Evolutionary conservation across 192 early-diverging fungal genomes (phyloP), one percentile per base, ranked within the genome.

Genomic region (Linnemannia schmuckeri): DNA sequence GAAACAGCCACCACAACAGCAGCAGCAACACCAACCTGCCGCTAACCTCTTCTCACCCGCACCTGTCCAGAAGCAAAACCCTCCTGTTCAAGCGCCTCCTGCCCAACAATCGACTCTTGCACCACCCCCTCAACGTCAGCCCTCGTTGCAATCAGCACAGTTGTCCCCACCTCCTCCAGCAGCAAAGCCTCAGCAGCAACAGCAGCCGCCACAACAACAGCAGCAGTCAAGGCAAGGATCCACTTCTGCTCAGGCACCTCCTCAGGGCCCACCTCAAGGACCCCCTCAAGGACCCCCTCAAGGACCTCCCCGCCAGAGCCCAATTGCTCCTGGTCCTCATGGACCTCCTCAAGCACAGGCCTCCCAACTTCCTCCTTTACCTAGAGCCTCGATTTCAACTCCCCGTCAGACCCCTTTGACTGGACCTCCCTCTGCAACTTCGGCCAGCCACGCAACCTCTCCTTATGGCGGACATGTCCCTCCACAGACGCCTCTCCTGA

Each of bases 401-500:
- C 83, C 83, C 13, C 74, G 78, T n/a, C 83, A 85, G 37, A 78
- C 69, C 15, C 70, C 77, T n/a, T 80, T 76, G 24, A 72, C n/a
- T 24, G 78, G 66, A 24, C 69, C 75, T 22, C n/a, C 74, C 4
- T 49, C 82, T 17, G 38, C 77, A n/a, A 49, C 66, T 24, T 77
- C 75, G 1, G 54, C 57, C 20, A 38, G 79, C 18, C 77, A 79
- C 46, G 78, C 44, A 47, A 49, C 76, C 7, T 76, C 83, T 20
- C 70, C 83, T n/a, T 80, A 80, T n/a, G 79, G 75, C 4, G 74
- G 49, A 30, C 71, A 81, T 75, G 27, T 70, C 20, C 85, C 85
- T 46, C 85, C 80, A n/a, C 38, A 81, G 80, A 87, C 85, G 4
- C 85, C 85, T 2, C 70, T 81, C n/a, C 66, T 87, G 76, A 87